phyloP scores from a whole-genome alignment of 1,284 basidiomycete genomes.

The Volvariella surrecta region DNA sequence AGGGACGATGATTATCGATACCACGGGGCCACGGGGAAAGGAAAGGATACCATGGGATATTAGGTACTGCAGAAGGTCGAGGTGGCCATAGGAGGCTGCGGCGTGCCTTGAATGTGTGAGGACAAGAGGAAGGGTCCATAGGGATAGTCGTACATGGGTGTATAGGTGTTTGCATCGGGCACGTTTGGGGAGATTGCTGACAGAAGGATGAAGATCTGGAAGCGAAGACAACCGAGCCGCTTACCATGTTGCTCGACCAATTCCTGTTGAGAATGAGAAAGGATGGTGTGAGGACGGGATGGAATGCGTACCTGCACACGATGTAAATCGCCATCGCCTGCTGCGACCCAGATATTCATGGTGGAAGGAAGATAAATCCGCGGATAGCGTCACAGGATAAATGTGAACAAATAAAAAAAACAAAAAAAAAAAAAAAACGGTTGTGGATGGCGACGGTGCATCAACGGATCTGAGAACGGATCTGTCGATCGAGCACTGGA shows the following conservation, averaged over 20 bases:
- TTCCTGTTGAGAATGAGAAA: constrained; percentile 26
- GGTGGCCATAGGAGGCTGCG: constrained; percentile 87
- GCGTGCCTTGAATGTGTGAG: constrained; percentile 59
- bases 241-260: constrained; percentile 50
- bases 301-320: constrained; percentile 33
- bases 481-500: constrained; percentile 22
- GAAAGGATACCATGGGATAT: constrained; percentile 49
- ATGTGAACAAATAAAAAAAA: too few species aligned
- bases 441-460: neutral
- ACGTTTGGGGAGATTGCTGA: constrained; percentile 69
- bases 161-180: constrained; percentile 76
- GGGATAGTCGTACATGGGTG: constrained; percentile 58
- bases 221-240: constrained; percentile 17
- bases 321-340: constrained; percentile 72
- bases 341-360: constrained; percentile 89
- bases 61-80: constrained; percentile 72
- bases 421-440: constrained; percentile 15
- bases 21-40: constrained; percentile 5
- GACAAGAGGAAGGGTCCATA: constrained; percentile 9
- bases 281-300: constrained; percentile 3
- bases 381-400: too few species aligned
- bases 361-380: constrained; percentile 18
- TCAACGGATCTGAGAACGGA: constrained; percentile 19
- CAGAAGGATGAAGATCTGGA: constrained; percentile 21
- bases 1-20: constrained; percentile 3